Base-by-base conservation (phyloP, 441 rosid species). In the Eutrema salsugineum region DNA sequence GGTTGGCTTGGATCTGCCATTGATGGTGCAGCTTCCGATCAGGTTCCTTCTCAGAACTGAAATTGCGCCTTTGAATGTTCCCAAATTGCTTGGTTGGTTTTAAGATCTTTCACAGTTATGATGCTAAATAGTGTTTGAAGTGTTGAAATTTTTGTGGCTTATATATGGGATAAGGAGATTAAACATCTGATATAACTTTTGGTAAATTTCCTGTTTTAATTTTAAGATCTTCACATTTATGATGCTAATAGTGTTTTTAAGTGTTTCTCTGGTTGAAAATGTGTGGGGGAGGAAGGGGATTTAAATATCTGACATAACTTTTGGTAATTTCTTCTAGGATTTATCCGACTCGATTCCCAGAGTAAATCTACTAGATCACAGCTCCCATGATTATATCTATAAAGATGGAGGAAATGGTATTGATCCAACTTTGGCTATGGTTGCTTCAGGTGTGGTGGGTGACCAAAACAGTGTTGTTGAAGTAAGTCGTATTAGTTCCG, bases 1-100 rank as follows among this genome's bases (percentile, higher is more conserved):
- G 97, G 98, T 3, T 91, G 96, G 97, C 82, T 91, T 76, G 89
- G 98, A 84, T 92, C 97, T 72, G 81, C 88, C 71, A 84, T 90
- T 56, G 97, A 92, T 54, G 82, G 76, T 30, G 81, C 82, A 17
- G 63, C 83, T 47, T 83, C 81, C 6, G 38, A 77, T 68, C 88
- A 82, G 97, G 97, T 88, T 58, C 47, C 44, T 63, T 56, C 59
- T 24, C 56, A 10, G 3, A 48, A 49, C 30, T 20, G 54, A 10
- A 9, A 9, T 10, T 49, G 28, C 10, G 51, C 7, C 1, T 46
- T 20, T 48, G 11, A 8, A 24, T 17, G 16, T 9, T 11, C 39
- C 39, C 10, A 35, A 35, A 35, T 35, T 11, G 39, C 8, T 8
- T 44, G 11, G 22, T 15, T 44, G 20, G 16, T n/a, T n/a, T 39